Evolutionary conservation across 2,329 filamentous ascomycete species (phyloP).

Genomic region (Ascochyta koolunga): DNA sequence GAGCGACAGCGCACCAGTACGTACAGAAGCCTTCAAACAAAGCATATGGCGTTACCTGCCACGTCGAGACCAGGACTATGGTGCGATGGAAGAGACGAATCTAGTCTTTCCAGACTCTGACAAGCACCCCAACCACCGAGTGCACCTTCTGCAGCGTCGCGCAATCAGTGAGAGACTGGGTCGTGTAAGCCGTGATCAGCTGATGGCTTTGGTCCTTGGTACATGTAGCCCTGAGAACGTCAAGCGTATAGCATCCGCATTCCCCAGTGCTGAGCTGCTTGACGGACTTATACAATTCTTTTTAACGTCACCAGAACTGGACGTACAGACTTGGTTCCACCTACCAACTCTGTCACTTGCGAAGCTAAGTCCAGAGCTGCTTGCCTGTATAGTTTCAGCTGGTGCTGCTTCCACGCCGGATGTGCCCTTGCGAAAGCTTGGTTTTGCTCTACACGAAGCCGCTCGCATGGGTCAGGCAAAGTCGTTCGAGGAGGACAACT

Average conservation of each 20-base stretch:
- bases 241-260: conserved; percentile 62
- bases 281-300: conserved; percentile 68
- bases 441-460: conserved; percentile 59
- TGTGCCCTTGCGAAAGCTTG: conserved; percentile 64
- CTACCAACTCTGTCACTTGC: conserved; percentile 64
- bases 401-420: conserved; percentile 66
- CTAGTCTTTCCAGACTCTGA: conserved; percentile 47
- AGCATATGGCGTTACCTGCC: conserved; percentile 56
- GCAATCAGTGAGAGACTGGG: conserved; percentile 51
- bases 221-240: conserved; percentile 61
- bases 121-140: conserved; percentile 36
- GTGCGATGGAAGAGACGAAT: conserved; percentile 43
- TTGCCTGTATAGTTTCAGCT: conserved; percentile 65
- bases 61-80: conserved; percentile 31
- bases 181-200: conserved; percentile 59
- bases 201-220: conserved; percentile 68
- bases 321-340: conserved; percentile 67
- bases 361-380: conserved; percentile 62
- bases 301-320: conserved; percentile 61
- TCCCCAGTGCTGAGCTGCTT: conserved; percentile 65
- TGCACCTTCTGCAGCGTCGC: conserved; percentile 45
- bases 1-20: conserved; percentile 28
- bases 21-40: conserved; percentile 47
- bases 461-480: conserved; percentile 48
- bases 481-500: conserved; percentile 58